These are phyloP conservation scores for Samsoniella hepiali DNA, from an alignment of 2,329 filamentous ascomycete genomes.

Conservation along the genomic window DNA sequence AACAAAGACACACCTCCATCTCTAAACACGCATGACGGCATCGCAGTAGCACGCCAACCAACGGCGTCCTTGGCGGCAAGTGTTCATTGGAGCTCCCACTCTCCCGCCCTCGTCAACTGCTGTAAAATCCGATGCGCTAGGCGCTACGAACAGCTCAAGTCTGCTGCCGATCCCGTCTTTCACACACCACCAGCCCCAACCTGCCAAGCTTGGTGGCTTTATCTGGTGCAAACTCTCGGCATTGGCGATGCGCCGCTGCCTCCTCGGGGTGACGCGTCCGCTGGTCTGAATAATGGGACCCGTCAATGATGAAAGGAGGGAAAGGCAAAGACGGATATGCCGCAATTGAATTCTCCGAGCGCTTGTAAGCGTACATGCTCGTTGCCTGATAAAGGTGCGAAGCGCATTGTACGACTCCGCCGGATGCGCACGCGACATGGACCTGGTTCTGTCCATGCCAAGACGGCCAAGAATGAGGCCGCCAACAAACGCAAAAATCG, in stretches of 20 bases:
- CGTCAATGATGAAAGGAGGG: background rate
- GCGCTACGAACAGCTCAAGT: background rate
- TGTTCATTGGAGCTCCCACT: too few relatives aligned
- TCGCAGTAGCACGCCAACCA: too few relatives aligned
- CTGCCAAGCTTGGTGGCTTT: background rate
- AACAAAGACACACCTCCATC: too few relatives aligned
- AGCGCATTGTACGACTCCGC: too few relatives aligned
- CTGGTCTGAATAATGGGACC: background rate
- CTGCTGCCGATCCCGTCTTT: background rate
- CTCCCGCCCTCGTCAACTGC: background rate
- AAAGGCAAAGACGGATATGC: too few relatives aligned
- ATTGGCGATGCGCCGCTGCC: background rate
- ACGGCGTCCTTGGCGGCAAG: too few relatives aligned
- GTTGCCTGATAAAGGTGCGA: too few relatives aligned
- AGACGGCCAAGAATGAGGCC: background rate
- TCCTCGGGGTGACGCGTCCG: background rate
- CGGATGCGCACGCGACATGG: background rate
- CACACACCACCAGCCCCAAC: background rate
- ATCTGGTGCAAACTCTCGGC: background rate
- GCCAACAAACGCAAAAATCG: background rate
- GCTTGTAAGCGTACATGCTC: too few relatives aligned
- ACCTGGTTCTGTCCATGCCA: background rate
- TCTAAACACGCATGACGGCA: too few relatives aligned
- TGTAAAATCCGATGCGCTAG: background rate
- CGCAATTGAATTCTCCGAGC: too few relatives aligned